Evolutionary conservation across 371 early-diverging fungal species (phyloP).

Genomic region (Coemansia sp.): DNA sequence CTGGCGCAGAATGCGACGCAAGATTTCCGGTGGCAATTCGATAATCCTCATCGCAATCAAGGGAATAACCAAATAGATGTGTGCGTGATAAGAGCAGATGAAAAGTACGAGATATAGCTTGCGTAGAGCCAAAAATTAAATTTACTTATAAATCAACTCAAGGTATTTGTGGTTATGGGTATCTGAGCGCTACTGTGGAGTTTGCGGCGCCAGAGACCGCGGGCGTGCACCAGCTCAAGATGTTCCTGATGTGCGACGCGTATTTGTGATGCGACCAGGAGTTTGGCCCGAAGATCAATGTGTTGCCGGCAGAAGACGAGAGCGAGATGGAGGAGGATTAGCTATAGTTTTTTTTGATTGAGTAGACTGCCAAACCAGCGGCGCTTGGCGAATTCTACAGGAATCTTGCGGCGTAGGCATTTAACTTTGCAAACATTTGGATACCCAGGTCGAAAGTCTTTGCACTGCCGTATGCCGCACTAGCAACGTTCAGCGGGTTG

Average conservation of each 20-base stretch:
- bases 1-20: too few relatives aligned
- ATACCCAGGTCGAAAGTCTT: not conserved
- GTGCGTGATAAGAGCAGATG: too few relatives aligned
- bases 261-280: constrained; percentile 96
- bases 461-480: not conserved
- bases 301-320: constrained; percentile 59
- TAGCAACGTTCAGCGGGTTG: not conserved
- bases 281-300: constrained; percentile 72
- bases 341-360: too few relatives aligned
- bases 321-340: constrained; percentile 7
- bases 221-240: constrained; percentile 66
- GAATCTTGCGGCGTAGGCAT: not conserved
- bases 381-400: not conserved
- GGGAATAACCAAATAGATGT: too few relatives aligned
- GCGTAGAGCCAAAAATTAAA: too few relatives aligned
- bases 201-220: constrained; percentile 75
- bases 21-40: too few relatives aligned
- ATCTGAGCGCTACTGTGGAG: constrained; percentile 54
- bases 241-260: constrained; percentile 92
- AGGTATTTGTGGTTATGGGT: too few relatives aligned
- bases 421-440: not conserved
- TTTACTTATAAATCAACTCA: too few relatives aligned
- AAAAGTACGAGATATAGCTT: too few relatives aligned
- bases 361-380: not conserved
- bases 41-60: too few relatives aligned